Evolutionary conservation across 2,329 filamentous ascomycete genomes (phyloP), one percentile per base, ranked within the genome.

Genomic region (Fusarium palustre): DNA sequence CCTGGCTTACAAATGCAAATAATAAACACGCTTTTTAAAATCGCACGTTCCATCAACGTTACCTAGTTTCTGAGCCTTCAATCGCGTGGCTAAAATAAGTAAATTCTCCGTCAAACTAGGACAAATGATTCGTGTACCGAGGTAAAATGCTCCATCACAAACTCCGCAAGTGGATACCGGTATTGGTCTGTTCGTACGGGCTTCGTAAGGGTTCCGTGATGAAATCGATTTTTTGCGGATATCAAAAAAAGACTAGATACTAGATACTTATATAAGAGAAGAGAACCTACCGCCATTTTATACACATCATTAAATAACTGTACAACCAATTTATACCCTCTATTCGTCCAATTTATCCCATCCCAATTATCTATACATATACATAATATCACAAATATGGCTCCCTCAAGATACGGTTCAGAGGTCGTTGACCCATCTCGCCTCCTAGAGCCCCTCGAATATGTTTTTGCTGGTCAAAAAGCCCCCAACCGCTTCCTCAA

Each of bases 401-500:
- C 55, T 2, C 50, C 61, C 7, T 5, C 55, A 36, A 56, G 66
- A 69, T 48, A 62, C 4, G 66, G 66, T 12, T 49, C 41, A 9
- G 66, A 60, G 33, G 60, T 50, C 13, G 61, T 66, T 5, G 66
- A 69, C 38, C 50, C 61, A 34, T 53, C 66, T 7, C 66, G 66
- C 24, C 43, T 69, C 10, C 22, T 69, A 1, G 33, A 69, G 9
- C 68, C 68, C 20, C 52, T 70, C 11, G 59, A 55, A 9, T 70
- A 65, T 47, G 34, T 55, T 6, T 68, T 70, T 3, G 47, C 68
- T 7, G 68, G 60, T 15, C 52, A 49, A 45, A 64, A 58, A 7
- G 68, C 54, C 3, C 55, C 59, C 13, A 71, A 71, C 16, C 59
- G 52, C 13, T 65, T 71, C 34, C 59, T 70, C 36, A 70, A 70